phyloP scores from a whole-genome alignment of 352 stramenopile species.

The Globisporangium yorkense region DNA sequence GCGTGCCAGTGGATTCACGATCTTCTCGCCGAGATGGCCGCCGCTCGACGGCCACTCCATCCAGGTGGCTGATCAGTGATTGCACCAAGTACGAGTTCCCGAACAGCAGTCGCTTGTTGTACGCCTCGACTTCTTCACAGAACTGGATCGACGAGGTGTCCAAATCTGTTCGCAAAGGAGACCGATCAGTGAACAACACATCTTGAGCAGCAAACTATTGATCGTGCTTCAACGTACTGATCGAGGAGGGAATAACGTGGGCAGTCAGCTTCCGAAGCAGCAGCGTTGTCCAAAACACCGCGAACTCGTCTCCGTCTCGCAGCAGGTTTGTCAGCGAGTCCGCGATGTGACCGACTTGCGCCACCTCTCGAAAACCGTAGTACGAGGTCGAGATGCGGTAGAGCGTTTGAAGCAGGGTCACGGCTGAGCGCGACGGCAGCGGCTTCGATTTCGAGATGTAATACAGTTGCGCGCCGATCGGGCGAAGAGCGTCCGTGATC shows the following conservation, averaged over 20 bases:
- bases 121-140: conserved; percentile 61
- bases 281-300: conserved; percentile 83
- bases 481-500: conserved; percentile 67
- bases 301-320: conserved; percentile 75
- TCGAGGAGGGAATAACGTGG: conserved; percentile 29
- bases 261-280: conserved; percentile 58
- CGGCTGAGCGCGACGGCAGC: conserved; percentile 54
- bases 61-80: conserved; percentile 55
- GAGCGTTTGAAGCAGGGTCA: conserved; percentile 75
- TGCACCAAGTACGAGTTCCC: conserved; percentile 63
- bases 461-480: conserved; percentile 77
- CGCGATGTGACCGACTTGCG: conserved; percentile 65
- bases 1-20: conserved; percentile 7
- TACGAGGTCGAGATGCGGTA: conserved; percentile 85
- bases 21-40: conserved; percentile 9
- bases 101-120: conserved; percentile 76
- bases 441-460: conserved; percentile 64
- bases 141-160: conserved; percentile 47
- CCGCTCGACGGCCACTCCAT: conserved; percentile 44
- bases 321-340: conserved; percentile 78
- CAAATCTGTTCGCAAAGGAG: conserved; percentile 22
- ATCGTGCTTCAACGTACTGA: conserved; percentile 27
- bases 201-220: background rate
- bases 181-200: conserved; percentile 1
- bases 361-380: conserved; percentile 82